Evolutionary conservation across 2,329 filamentous ascomycete genomes (phyloP).

Genomic region (Coniochaeta prunicola): DNA sequence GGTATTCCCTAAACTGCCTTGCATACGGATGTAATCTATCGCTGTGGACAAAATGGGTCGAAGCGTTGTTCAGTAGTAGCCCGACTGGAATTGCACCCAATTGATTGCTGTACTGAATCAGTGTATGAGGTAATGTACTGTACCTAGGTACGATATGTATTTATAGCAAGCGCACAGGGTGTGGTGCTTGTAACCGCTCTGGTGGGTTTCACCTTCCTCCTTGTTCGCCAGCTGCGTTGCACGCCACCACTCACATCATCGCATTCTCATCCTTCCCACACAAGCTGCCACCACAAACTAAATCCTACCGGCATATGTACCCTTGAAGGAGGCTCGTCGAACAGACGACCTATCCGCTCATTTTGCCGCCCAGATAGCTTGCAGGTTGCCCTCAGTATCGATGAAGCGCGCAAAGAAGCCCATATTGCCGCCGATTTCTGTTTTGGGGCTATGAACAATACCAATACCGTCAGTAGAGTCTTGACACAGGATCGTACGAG

Average conservation of each 20-base stretch:
- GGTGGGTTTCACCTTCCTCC: neutral
- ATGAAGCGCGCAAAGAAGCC: constrained; percentile 27
- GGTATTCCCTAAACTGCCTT: neutral
- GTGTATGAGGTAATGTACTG: too few species aligned
- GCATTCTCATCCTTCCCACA: neutral
- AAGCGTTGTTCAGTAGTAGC: neutral
- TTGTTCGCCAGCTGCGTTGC: neutral
- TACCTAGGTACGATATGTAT: neutral
- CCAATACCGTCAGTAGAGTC: neutral
- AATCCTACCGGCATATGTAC: neutral
- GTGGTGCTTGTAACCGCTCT: neutral
- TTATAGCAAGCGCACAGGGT: neutral
- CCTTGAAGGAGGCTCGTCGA: neutral
- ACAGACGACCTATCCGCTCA: neutral
- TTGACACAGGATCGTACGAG: neutral
- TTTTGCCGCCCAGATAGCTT: neutral
- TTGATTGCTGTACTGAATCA: too few species aligned
- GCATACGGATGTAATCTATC: neutral
- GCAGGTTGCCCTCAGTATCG: constrained; percentile 28
- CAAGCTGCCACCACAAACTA: neutral
- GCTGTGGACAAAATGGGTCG: neutral
- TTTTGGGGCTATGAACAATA: constrained; percentile 24
- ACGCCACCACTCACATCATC: neutral
- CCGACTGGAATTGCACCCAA: neutral
- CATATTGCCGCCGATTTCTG: constrained; percentile 23